phyloP scores from a whole-genome alignment of 2,329 filamentous ascomycete species.

The Helotiales sp. region DNA sequence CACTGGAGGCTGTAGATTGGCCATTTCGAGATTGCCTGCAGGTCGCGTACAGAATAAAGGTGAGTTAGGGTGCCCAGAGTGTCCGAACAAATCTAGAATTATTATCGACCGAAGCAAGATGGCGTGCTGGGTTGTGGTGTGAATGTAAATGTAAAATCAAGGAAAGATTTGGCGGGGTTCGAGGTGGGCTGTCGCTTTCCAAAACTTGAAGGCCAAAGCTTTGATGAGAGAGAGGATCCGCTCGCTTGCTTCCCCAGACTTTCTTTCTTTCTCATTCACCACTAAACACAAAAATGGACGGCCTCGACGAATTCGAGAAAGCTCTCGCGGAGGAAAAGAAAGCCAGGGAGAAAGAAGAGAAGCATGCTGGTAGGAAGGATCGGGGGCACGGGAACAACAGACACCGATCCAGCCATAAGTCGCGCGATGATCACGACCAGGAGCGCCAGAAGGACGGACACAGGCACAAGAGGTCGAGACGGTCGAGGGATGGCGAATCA shows the following conservation, averaged over 20 bases:
- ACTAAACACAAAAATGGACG: conserved; percentile 49
- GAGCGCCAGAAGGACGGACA: conserved; percentile 51
- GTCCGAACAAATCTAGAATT: background rate
- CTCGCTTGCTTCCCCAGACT: conserved; percentile 22
- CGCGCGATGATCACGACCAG: conserved; percentile 37
- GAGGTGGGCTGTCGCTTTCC: conserved; percentile 32
- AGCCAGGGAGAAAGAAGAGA: conserved; percentile 54
- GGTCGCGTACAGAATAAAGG: background rate
- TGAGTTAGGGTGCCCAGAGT: background rate
- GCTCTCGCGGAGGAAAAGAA: conserved; percentile 69
- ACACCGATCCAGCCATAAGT: conserved; percentile 42
- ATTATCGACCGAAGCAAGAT: background rate
- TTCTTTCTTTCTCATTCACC: conserved; percentile 6
- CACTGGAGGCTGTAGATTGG: conserved; percentile 44
- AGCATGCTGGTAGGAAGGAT: conserved; percentile 50
- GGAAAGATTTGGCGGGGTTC: conserved; percentile 30
- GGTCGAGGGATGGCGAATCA: conserved; percentile 46
- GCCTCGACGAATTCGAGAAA: conserved; percentile 78
- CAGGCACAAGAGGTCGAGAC: conserved; percentile 65
- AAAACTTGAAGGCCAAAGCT: conserved; percentile 11
- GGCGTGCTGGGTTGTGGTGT: background rate
- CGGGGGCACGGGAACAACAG: conserved; percentile 44
- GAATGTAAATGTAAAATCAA: conserved; percentile 12
- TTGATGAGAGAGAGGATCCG: conserved; percentile 1
- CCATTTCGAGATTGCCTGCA: conserved; percentile 39